Conservation (phyloP, 495 filamentous ascomycete species). For the Penicillium subrubescens region DNA sequence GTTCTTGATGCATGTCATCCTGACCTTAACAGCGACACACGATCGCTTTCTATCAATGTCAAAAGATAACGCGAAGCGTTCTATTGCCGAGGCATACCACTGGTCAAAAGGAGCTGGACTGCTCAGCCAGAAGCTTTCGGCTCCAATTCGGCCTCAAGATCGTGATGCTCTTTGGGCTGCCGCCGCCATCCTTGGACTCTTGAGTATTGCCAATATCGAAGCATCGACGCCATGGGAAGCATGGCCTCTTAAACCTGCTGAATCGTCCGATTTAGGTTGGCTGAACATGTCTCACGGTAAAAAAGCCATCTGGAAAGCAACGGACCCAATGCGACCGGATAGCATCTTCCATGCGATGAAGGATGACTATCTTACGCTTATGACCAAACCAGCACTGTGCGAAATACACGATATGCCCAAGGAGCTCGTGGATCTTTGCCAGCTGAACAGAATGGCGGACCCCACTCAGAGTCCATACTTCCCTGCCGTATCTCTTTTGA, state of each 20-base stretch:
- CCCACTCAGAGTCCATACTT: slow-evolving; percentile 37
- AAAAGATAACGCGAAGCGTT: slow-evolving; percentile 14
- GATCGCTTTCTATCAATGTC: slow-evolving; percentile 30
- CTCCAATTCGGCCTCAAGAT: slow-evolving; percentile 32
- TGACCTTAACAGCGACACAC: slow-evolving; percentile 38
- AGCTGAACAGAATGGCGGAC: neutral
- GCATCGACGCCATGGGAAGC: slow-evolving; percentile 26
- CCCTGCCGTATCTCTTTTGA: slow-evolving; percentile 28
- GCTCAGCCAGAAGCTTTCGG: slow-evolving; percentile 31
- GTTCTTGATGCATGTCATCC: slow-evolving; percentile 44
- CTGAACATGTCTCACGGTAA: slow-evolving; percentile 37
- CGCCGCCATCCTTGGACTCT: slow-evolving; percentile 38
- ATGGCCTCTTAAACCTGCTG: slow-evolving; percentile 40
- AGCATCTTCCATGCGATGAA: slow-evolving; percentile 39
- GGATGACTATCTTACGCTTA: slow-evolving; percentile 20
- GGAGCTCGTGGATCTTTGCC: slow-evolving; percentile 15
- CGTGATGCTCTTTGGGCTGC: slow-evolving; percentile 47
- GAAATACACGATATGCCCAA: slow-evolving; percentile 8
- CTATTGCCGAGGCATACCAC: slow-evolving; percentile 35
- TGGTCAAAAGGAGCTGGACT: slow-evolving; percentile 33
- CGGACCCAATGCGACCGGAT: slow-evolving; percentile 38
- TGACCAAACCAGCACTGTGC: slow-evolving; percentile 2
- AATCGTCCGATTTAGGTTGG: slow-evolving; percentile 36
- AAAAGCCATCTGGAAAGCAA: slow-evolving; percentile 34
- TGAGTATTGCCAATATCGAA: slow-evolving; percentile 36